Evolutionary conservation across 805 yeast genomes (phyloP).

Genomic region (Kluyveromyces nonfermentans): DNA sequence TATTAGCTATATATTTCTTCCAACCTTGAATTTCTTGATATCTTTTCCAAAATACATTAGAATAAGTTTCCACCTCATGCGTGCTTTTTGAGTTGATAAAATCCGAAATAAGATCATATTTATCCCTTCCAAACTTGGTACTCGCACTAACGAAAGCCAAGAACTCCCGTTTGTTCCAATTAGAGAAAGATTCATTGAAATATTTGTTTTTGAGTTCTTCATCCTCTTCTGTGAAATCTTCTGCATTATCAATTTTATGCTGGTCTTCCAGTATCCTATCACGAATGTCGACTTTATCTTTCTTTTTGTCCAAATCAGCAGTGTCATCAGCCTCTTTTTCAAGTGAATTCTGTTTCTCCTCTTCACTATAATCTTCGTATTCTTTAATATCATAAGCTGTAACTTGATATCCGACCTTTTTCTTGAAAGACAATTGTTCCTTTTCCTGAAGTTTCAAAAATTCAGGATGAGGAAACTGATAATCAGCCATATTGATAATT

Average conservation of each 20-base stretch:
- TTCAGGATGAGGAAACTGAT: slow-evolving; percentile 58
- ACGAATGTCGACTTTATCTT: slow-evolving; percentile 1
- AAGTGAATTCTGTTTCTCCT: neutral
- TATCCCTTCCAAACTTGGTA: slow-evolving; percentile 55
- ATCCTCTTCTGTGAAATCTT: slow-evolving; percentile 58
- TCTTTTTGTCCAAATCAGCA: slow-evolving; percentile 7
- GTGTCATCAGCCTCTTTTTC: slow-evolving; percentile 7
- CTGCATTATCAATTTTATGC: slow-evolving; percentile 45
- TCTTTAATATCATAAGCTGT: slow-evolving; percentile 52
- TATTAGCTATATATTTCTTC: slow-evolving; percentile 62
- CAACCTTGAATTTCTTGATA: slow-evolving; percentile 55
- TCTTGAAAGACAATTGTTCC: slow-evolving; percentile 58
- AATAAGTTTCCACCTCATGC: slow-evolving; percentile 52
- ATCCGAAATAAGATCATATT: slow-evolving; percentile 39
- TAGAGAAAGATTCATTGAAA: slow-evolving; percentile 48
- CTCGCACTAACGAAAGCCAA: slow-evolving; percentile 60
- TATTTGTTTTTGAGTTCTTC: slow-evolving; percentile 41
- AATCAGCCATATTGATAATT: slow-evolving; percentile 53
- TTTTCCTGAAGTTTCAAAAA: slow-evolving; percentile 45
- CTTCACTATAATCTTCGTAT: slow-evolving; percentile 35
- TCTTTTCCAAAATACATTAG: slow-evolving; percentile 54
- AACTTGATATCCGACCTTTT: slow-evolving; percentile 48
- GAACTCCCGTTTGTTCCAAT: slow-evolving; percentile 71
- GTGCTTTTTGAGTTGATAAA: slow-evolving; percentile 47
- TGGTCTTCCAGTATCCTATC: slow-evolving; percentile 33